A percentile compares a stretch with the other conserved stretches of the same genome.
Evolutionary conservation across 164 flowering plant genomes (phyloP).

Genomic region (Warburgia ugandensis): DNA sequence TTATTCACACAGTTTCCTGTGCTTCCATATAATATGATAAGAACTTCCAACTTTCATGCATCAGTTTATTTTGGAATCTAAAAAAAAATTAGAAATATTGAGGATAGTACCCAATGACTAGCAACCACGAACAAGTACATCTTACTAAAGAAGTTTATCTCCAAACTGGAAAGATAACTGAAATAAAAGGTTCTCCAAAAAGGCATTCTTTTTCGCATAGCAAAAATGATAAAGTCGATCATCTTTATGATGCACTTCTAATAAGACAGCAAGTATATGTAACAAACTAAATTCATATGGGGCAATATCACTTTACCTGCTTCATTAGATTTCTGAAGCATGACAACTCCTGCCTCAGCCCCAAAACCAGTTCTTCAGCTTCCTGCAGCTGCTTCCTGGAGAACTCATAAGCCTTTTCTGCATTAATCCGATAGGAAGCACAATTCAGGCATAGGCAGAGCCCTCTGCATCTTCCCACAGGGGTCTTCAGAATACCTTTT

Average conservation of each 20-base stretch:
- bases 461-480: conserved; percentile 56
- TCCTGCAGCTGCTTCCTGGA: conserved; percentile 66
- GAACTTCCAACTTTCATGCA: no score
- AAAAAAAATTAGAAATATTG: no score
- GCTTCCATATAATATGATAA: no score
- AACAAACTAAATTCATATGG: conserved; percentile 10
- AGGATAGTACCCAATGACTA: no score
- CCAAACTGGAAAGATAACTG: not conserved
- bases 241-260: no score
- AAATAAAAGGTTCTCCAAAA: not conserved
- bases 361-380: conserved; percentile 51
- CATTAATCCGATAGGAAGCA: conserved; percentile 60
- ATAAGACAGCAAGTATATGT: not conserved
- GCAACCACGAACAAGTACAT: no score
- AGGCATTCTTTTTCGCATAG: no score
- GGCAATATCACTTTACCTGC: conserved; percentile 21
- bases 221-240: no score
- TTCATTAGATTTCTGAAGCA: conserved; percentile 37
- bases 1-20: no score
- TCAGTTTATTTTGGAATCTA: no score
- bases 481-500: conserved; percentile 55
- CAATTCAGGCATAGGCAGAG: conserved; percentile 52
- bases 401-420: conserved; percentile 66
- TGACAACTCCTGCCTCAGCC: conserved; percentile 46
- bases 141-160: not conserved